Evolutionary conservation across 805 yeast species (phyloP).

Genomic region (Pichia cabralensis): DNA sequence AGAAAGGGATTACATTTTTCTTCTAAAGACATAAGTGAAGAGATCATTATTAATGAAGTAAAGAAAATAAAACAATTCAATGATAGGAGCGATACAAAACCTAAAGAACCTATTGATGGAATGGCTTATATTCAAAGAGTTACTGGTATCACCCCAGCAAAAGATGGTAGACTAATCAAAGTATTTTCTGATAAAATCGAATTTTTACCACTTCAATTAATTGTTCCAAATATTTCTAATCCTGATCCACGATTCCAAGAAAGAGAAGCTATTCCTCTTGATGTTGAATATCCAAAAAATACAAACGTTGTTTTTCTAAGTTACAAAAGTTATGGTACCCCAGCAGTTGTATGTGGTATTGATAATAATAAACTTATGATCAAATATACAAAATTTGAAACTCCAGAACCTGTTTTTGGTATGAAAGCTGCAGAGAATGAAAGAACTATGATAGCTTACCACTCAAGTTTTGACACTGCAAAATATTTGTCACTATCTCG

Average conservation of each 20-base stretch:
- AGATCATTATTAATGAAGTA: constrained; percentile 8
- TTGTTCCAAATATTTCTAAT: constrained; percentile 65
- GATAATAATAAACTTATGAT: constrained; percentile 31
- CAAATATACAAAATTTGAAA: constrained; percentile 42
- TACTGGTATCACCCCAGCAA: constrained; percentile 63
- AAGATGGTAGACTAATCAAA: constrained; percentile 69
- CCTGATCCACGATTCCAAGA: constrained; percentile 68
- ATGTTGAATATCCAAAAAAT: constrained; percentile 70
- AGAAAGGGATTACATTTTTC: constrained; percentile 40
- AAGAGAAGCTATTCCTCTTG: constrained; percentile 65
- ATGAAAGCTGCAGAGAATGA: constrained; percentile 49
- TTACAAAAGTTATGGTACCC: constrained; percentile 78
- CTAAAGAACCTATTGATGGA: constrained; percentile 32
- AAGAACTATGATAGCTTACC: constrained; percentile 43
- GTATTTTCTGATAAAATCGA: constrained; percentile 47
- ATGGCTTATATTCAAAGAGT: constrained; percentile 66
- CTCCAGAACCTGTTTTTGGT: constrained; percentile 61
- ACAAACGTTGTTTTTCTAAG: constrained; percentile 73
- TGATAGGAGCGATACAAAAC: too few species aligned
- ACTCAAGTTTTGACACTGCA: constrained; percentile 56
- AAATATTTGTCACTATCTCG: constrained; percentile 48
- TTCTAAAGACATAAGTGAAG: constrained; percentile 5
- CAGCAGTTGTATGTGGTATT: constrained; percentile 58
- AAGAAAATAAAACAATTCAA: constrained; percentile 1
- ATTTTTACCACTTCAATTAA: constrained; percentile 65